Evolutionary conservation across 1,139 yeast species (phyloP).

Genomic region (Scheffersomyces illinoinensis): DNA sequence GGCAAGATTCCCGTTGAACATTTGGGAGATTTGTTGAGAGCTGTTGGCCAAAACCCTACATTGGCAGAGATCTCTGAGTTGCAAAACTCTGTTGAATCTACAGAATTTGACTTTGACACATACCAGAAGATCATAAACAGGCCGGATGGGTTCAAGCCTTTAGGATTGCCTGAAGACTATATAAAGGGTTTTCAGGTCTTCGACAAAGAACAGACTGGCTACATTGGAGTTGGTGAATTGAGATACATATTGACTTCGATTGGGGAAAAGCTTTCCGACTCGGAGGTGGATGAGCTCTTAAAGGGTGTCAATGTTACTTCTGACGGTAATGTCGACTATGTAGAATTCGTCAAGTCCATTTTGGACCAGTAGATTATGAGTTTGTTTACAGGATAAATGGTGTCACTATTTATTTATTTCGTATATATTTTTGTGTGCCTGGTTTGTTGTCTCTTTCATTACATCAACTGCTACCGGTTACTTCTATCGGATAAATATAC

Average conservation of each 20-base stretch:
- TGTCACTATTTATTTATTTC: background rate
- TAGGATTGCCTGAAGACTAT: slow-evolving; percentile 95
- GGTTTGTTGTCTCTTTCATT: background rate
- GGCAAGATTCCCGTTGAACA: slow-evolving; percentile 88
- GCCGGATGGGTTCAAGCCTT: slow-evolving; percentile 86
- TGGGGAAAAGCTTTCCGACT: slow-evolving; percentile 88
- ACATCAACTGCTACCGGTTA: background rate
- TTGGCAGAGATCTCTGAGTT: slow-evolving; percentile 81
- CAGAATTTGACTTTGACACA: slow-evolving; percentile 70
- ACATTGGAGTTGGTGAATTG: slow-evolving; percentile 95
- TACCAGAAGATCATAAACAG: slow-evolving; percentile 78
- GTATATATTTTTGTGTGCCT: background rate
- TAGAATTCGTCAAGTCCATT: slow-evolving; percentile 89
- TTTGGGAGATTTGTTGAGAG: slow-evolving; percentile 91
- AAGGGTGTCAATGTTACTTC: slow-evolving; percentile 93
- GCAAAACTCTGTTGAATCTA: slow-evolving; percentile 49
- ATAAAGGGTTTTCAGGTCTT: slow-evolving; percentile 97
- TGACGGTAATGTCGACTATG: slow-evolving; percentile 94
- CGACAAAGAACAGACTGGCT: slow-evolving; percentile 93
- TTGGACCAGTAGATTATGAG: slow-evolving; percentile 66
- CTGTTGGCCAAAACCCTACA: slow-evolving; percentile 98
- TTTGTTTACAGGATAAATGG: slow-evolving; percentile 1
- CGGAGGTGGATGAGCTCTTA: slow-evolving; percentile 92
- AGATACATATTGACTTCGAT: slow-evolving; percentile 92
- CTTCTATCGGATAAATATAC: background rate